Base-by-base conservation (phyloP, 441 rosid genomes). In the Erodium moschatum region DNA sequence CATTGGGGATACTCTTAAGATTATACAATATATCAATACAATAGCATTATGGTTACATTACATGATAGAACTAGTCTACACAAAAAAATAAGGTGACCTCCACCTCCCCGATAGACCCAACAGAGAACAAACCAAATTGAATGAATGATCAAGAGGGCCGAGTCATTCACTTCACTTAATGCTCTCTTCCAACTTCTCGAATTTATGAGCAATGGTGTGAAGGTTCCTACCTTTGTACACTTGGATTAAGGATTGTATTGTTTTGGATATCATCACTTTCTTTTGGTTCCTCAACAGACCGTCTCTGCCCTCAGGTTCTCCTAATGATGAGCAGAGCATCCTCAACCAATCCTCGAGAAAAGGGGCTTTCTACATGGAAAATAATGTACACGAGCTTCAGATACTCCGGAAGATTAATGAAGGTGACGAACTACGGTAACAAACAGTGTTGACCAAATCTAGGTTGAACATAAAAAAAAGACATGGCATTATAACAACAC, bases 281-380 rank as follows among this genome's bases (percentile, higher is more conserved):
- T 91, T 89, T 77, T 82, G 96, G 76, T 73, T 78, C 66, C 70
- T 86, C 58, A 72, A 38, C 8, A 79, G 73, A 65, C 64, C 67
- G 62, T 68, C 71, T 67, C 77, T 84, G 64, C 50, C 68, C 66
- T 74, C 84, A 13, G 76, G 15, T 60, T 67, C 70, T 66, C 70
- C 81, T 42, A 91, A 7, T 35, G 92, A 84, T 19, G 74, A 77
- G 81, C 84, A 84, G 65, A 91, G 76, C 77, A 54, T 72, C 84
- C 85, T 86, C 74, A 89, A 84, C 96, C 97, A 93, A 69, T 87
- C 91, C 85, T 91, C 98, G 48, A 94, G 81, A 79, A 84, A 87
- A 27, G 78, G 48, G 19, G 92, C 84, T 86, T 89, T 94, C 97
- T 90, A 78, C 67, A 67, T 42, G 48, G 61, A 66, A 75, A 31